A percentile compares a stretch with the other conserved stretches of the same genome.
Conservation (phyloP, 768 basidiomycete species). For the Termitomyces sp. region DNA sequence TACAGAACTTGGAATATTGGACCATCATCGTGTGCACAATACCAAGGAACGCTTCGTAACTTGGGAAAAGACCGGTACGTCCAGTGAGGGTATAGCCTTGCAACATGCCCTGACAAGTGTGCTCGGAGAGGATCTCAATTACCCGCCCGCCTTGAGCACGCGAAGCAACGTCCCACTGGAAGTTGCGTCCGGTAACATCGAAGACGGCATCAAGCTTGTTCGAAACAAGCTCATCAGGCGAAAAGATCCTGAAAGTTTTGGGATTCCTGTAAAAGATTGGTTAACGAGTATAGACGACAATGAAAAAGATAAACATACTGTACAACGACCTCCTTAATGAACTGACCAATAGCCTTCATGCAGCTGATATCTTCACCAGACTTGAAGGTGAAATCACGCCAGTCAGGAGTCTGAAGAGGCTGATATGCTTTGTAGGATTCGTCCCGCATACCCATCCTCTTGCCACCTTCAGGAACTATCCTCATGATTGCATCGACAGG, state of each 20-base stretch:
- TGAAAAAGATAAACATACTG: conserved; percentile 28
- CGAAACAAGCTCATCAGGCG: conserved; percentile 81
- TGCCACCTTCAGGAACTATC: conserved; percentile 49
- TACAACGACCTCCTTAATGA: conserved; percentile 50
- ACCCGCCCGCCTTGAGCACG: conserved; percentile 75
- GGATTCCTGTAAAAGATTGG: conserved; percentile 50
- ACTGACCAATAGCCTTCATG: conserved; percentile 65
- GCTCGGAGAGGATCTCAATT: conserved; percentile 85
- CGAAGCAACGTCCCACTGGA: conserved; percentile 76
- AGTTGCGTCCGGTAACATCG: conserved; percentile 60
- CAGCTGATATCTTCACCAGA: conserved; percentile 62
- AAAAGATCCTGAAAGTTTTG: conserved; percentile 79
- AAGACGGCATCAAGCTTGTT: conserved; percentile 86
- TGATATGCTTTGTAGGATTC: conserved; percentile 60
- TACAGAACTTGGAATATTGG: conserved; percentile 83
- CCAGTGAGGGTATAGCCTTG: conserved; percentile 93
- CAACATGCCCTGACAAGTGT: conserved; percentile 86
- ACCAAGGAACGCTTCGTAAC: conserved; percentile 88
- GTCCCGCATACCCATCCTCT: conserved; percentile 64
- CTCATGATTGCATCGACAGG: conserved; percentile 53
- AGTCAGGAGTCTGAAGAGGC: conserved; percentile 60
- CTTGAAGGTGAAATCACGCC: conserved; percentile 47
- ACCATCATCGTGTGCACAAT: conserved; percentile 90
- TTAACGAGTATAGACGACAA: background rate
- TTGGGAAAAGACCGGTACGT: conserved; percentile 78